These are phyloP conservation scores for Aspergillus brasiliensis DNA, from an alignment of 2,329 filamentous ascomycete genomes.

Conservation along the genomic window DNA sequence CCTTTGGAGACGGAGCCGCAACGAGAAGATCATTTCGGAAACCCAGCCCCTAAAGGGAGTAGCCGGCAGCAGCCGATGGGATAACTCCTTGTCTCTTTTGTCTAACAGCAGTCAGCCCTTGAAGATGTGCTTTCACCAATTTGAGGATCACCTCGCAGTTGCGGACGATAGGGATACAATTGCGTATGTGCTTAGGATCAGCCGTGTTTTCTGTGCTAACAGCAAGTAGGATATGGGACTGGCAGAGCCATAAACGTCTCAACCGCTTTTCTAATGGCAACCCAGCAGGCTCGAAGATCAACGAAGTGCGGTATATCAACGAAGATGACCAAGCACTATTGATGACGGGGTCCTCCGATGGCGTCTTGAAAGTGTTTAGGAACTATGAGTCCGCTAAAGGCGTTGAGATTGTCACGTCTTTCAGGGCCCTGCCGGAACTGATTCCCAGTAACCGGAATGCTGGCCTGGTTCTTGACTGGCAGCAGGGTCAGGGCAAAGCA, in stretches of 20 bases:
- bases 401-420: slow-evolving; percentile 84
- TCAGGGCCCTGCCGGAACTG: slow-evolving; percentile 89
- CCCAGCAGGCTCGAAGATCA: slow-evolving; percentile 85
- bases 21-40: slow-evolving; percentile 87
- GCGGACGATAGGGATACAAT: slow-evolving; percentile 91
- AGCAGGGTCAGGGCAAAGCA: slow-evolving; percentile 92
- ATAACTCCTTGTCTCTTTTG: slow-evolving; percentile 76
- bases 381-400: slow-evolving; percentile 79
- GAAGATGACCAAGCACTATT: slow-evolving; percentile 95
- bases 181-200: slow-evolving; percentile 46
- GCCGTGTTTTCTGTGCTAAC: slow-evolving; percentile 4
- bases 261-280: slow-evolving; percentile 94
- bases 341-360: slow-evolving; percentile 93
- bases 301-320: slow-evolving; percentile 95
- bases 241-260: slow-evolving; percentile 73
- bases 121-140: slow-evolving; percentile 96
- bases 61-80: slow-evolving; percentile 85
- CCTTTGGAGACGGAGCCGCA: slow-evolving; percentile 87
- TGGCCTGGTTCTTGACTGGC: slow-evolving; percentile 97
- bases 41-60: slow-evolving; percentile 92
- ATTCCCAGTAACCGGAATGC: slow-evolving; percentile 93
- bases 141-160: slow-evolving; percentile 92
- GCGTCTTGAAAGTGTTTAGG: slow-evolving; percentile 88
- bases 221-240: slow-evolving; percentile 76
- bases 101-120: slow-evolving; percentile 87